Base-by-base conservation (phyloP, 306 rosid species). In the Acmispon strigosus region DNA sequence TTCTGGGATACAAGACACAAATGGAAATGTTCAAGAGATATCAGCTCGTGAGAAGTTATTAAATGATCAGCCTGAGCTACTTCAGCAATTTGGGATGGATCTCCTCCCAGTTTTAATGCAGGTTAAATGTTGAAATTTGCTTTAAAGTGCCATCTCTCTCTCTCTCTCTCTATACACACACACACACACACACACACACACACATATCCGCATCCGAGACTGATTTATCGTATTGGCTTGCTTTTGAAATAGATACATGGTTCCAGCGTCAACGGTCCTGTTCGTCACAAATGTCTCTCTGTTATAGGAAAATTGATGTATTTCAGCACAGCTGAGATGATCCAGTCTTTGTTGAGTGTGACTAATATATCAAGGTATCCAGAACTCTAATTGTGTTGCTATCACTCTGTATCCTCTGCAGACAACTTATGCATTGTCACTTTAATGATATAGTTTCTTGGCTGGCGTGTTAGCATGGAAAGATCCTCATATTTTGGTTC, bases 401-500 rank as follows among this genome's bases (percentile, higher is more conserved):
- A 7, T 76, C 34, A 17, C 75, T 67, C 66, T 50, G 47, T 70
- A 29, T 56, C 47, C 45, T 72, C 43, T 17, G 16, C 42, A 32
- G 58, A 64, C 19, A 60, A 44, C 74, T 81, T 52, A 61, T 70
- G 34, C 27, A 45, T 75, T 63, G 55, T 66, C 45, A 51, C 49
- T 58, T 71, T 77, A 72, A 54, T 86, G 42, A n/a, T 41, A 17
- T 69, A 92, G 98, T 85, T 89, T 92, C 67, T 69, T 92, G 80
- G 98, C 98, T 20, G 94, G 96, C 49, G 96, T 92, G 58, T 81
- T 92, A 76, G 96, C 96, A 20, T 92, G 98, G 98, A 92, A 92
- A 84, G 98, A 92, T 83, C 96, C 95, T 2, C 90, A 84, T 32
- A 87, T 92, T 48, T 67, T 89, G 81, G 84, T 92, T 68, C 96